Base-by-base conservation (phyloP, 352 stramenopile species). In the Phytopythium vexans region DNA sequence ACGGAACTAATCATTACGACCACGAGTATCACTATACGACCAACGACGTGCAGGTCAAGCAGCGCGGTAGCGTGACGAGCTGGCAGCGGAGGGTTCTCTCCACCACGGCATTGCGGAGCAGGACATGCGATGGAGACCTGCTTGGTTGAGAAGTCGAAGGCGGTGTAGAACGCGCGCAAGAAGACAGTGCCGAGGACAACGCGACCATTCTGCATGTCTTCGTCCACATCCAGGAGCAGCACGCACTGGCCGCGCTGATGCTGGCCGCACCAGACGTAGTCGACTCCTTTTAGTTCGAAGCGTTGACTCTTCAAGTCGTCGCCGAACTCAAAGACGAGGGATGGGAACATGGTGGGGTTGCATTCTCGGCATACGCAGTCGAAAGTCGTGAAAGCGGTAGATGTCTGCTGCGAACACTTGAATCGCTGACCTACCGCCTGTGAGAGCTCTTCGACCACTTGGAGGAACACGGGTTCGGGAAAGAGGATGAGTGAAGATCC, bases 201-300 rank as follows among this genome's bases (percentile, higher is more conserved):
- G 27, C 39, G n/a, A 32, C 52, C 46, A 68, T 45, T 56, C 64
- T 49, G 21, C 54, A 52, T 16, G 59, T 27, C 10, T 27, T 60
- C 49, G 21, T 62, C 53, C 10, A 14, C 9, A 16, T 64, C 62
- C 21, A 67, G 36, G 47, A 70, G 56, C 45, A 56, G 43, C 33
- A 55, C 67, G 31, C 54, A 65, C 36, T 64, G 21, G 21, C 21
- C 51, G 31, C 36, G 52, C 10, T 40, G 50, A 33, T 21, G 51
- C 14, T 41, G 41, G 27, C 66, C 56, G 27, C 64, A 69, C 4
- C 60, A 56, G 31, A 66, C 56, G 42, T 66, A 68, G 41, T 72
- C 56, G n/a, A 47, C 60, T 15, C 52, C 49, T n/a, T 53, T 50
- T 12, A 68, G 43, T 16, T 54, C 42, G 14, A 68, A 42, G 37